Conservation (phyloP, 2,329 filamentous ascomycete species). For the Atkinsonella texensis region DNA sequence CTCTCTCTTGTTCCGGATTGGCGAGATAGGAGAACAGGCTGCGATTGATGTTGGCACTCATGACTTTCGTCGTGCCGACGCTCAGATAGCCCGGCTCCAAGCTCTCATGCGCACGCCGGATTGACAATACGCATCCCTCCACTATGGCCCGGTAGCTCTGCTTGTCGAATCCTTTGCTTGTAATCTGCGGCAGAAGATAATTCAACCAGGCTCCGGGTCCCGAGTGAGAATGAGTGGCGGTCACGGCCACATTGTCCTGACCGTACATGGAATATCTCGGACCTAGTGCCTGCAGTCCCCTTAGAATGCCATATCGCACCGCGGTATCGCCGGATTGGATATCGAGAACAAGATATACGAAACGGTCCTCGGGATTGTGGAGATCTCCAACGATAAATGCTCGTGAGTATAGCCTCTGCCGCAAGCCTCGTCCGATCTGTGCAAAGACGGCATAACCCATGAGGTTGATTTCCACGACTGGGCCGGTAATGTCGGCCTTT, state of each 20-base stretch:
- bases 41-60: slow-evolving; percentile 68
- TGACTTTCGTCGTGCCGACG: slow-evolving; percentile 47
- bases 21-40: slow-evolving; percentile 76
- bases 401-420: slow-evolving; percentile 75
- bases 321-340: slow-evolving; percentile 78
- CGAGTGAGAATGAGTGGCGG: slow-evolving; percentile 82
- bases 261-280: slow-evolving; percentile 58
- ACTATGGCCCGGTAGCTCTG: slow-evolving; percentile 83
- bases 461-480: slow-evolving; percentile 79
- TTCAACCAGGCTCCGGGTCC: slow-evolving; percentile 88
- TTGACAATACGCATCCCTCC: slow-evolving; percentile 67
- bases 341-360: slow-evolving; percentile 82
- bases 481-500: slow-evolving; percentile 48
- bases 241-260: slow-evolving; percentile 73
- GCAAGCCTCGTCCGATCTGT: slow-evolving; percentile 71
- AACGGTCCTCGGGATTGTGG: slow-evolving; percentile 52
- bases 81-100: slow-evolving; percentile 48
- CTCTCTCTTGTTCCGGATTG: slow-evolving; percentile 64
- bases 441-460: slow-evolving; percentile 75
- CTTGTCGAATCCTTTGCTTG: slow-evolving; percentile 71
- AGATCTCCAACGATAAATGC: slow-evolving; percentile 74
- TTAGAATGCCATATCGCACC: slow-evolving; percentile 68
- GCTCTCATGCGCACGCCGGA: slow-evolving; percentile 61
- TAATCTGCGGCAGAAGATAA: slow-evolving; percentile 81
- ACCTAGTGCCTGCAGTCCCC: slow-evolving; percentile 56